phyloP scores from a whole-genome alignment of 371 early-diverging fungal genomes.

The Nosema bombycis region DNA sequence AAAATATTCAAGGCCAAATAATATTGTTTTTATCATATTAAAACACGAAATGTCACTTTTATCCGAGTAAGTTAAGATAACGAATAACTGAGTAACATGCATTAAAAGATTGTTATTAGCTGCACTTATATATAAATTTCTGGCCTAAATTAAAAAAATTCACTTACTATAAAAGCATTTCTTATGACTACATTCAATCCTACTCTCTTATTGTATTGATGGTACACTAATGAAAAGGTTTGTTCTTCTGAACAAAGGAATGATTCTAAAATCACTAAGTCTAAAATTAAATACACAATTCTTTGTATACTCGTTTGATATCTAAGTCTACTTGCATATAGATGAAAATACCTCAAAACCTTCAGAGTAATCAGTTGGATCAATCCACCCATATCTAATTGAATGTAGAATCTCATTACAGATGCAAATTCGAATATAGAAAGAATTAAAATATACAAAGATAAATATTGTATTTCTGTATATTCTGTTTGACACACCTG shows the following conservation, averaged over 20 bases:
- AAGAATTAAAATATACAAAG: neutral
- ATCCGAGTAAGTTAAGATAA: neutral
- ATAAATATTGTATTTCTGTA: neutral
- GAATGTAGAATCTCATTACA: neutral
- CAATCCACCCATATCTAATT: neutral
- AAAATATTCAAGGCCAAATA: neutral
- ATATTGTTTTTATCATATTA: neutral
- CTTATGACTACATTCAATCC: neutral
- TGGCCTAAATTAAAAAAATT: neutral
- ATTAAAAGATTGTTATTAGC: neutral
- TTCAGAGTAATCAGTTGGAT: neutral
- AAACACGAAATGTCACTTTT: neutral
- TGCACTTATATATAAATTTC: neutral
- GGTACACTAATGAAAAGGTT: neutral
- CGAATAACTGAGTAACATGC: neutral
- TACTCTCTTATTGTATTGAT: neutral
- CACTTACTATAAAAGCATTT: neutral
- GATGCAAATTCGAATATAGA: neutral
- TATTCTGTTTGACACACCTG: neutral
- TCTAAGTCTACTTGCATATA: neutral
- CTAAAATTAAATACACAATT: neutral
- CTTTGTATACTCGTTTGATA: neutral
- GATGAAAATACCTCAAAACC: neutral
- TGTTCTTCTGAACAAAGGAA: neutral
- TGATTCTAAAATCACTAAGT: neutral